Evolutionary conservation across 2,329 filamentous ascomycete genomes (phyloP), one percentile per base, ranked within the genome.

Genomic region (Raffaelea albimanens): DNA sequence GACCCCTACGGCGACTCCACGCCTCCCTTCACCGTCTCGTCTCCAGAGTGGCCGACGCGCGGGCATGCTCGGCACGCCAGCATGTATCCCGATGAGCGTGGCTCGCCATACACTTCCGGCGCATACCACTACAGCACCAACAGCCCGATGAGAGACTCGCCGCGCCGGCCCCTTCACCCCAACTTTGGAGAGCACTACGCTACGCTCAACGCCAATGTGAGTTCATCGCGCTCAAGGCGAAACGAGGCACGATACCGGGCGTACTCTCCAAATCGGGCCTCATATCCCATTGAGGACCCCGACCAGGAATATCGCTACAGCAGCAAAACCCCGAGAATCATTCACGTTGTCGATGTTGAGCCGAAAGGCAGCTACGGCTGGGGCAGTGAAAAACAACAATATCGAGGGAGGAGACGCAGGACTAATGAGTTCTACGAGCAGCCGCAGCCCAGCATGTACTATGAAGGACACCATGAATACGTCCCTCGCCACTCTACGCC

Each of bases 131-230:
- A 68, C 40, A 69, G 59, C 53, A 56, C 61, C 45, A 58, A 53
- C 53, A 70, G 63, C 55, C 72, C 65, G 2, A 50, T 49, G 14
- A 48, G 51, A 50, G 69, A 67, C 57, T 69, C 67, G 50, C 70
- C 67, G n/a, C n/a, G n/a, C 7, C 25, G 38, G 67, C 70, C 51
- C 76, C 77, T 60, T 80, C 76, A 53, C 76, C 76, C 76, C 68
- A 78, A 73, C 62, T 80, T 76, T 70, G 72, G 70, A 61, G 76
- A 76, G 63, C 69, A 76, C 61, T 80, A 80, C 70, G 76, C 74
- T 67, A 79, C 76, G 67, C n/a, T n/a, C n/a, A n/a, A n/a, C n/a
- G 75, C 74, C 68, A 76, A 80, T 79, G 76, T 80, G 76, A 80
- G 76, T 80, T 64, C 63, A 61, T 36, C 42, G 31, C 34, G 13